Evolutionary conservation across 495 filamentous ascomycete genomes (phyloP).

Genomic region (Aspergillus nanangensis): DNA sequence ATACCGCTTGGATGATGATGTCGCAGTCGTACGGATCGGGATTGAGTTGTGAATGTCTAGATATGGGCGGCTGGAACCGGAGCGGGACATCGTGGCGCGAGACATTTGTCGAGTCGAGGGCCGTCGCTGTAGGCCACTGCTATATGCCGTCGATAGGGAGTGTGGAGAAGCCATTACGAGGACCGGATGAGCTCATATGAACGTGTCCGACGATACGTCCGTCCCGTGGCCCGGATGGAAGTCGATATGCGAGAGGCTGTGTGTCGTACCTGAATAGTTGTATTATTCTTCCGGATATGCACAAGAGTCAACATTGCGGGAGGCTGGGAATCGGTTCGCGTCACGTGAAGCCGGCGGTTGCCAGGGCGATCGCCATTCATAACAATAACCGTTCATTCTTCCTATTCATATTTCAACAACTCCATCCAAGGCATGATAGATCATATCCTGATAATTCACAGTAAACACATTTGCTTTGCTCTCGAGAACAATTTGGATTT

Average conservation of each 20-base stretch:
- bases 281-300: slow-evolving; percentile 9
- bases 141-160: slow-evolving; percentile 34
- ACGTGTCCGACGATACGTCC: slow-evolving; percentile 15
- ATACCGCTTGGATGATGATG: slow-evolving; percentile 27
- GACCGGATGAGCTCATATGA: slow-evolving; percentile 13
- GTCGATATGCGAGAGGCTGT: slow-evolving; percentile 2
- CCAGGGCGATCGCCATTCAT: slow-evolving; percentile 10
- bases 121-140: slow-evolving; percentile 31
- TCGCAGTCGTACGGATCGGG: slow-evolving; percentile 15
- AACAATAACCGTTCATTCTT: slow-evolving; percentile 15
- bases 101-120: slow-evolving; percentile 33
- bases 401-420: background rate
- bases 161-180: slow-evolving; percentile 36
- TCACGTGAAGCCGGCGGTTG: slow-evolving; percentile 18
- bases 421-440: background rate
- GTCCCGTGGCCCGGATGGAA: slow-evolving; percentile 9
- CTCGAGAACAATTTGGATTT: too few species aligned
- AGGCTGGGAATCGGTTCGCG: slow-evolving; percentile 11
- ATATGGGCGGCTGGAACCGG: slow-evolving; percentile 37
- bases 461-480: too few species aligned
- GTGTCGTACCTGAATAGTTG: slow-evolving; percentile 11
- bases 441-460: too few species aligned
- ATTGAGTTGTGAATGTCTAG: slow-evolving; percentile 23
- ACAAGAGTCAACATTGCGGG: slow-evolving; percentile 14
- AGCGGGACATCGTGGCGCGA: slow-evolving; percentile 38